Evolutionary conservation across 2,329 filamentous ascomycete species (phyloP).

Genomic region (Zasmidium angulare): DNA sequence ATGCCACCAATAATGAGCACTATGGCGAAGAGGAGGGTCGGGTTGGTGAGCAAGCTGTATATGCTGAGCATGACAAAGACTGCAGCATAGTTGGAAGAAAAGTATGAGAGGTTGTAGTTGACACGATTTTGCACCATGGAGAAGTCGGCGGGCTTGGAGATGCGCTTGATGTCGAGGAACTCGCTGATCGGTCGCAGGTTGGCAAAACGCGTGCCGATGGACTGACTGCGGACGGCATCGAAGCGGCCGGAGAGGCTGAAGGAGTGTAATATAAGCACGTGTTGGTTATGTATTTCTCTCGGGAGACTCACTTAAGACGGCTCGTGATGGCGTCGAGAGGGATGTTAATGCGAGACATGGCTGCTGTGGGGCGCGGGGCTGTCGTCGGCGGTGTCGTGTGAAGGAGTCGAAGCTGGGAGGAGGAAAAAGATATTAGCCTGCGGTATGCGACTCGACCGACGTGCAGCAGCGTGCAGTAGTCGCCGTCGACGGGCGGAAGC

Average conservation of each 20-base stretch:
- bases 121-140: slow-evolving; percentile 84
- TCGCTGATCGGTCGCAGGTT: slow-evolving; percentile 89
- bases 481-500: slow-evolving; percentile 1
- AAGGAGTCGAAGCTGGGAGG: background rate
- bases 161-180: slow-evolving; percentile 92
- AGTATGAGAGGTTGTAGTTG: slow-evolving; percentile 96
- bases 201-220: slow-evolving; percentile 78
- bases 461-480: background rate
- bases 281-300: background rate
- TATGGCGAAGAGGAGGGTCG: slow-evolving; percentile 86
- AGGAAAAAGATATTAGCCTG: background rate
- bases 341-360: slow-evolving; percentile 71
- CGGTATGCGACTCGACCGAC: background rate
- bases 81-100: slow-evolving; percentile 96
- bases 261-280: slow-evolving; percentile 9
- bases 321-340: slow-evolving; percentile 90
- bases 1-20: slow-evolving; percentile 81
- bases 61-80: slow-evolving; percentile 94
- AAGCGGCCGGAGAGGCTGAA: slow-evolving; percentile 71
- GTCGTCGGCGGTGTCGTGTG: background rate
- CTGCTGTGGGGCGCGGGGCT: slow-evolving; percentile 9
- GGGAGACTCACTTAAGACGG: slow-evolving; percentile 64
- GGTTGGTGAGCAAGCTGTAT: slow-evolving; percentile 90
- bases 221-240: slow-evolving; percentile 75
- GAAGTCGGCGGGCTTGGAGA: slow-evolving; percentile 93